Conservation (phyloP, 2,329 filamentous ascomycete genomes). For the Verticillium zaregamsianum region DNA sequence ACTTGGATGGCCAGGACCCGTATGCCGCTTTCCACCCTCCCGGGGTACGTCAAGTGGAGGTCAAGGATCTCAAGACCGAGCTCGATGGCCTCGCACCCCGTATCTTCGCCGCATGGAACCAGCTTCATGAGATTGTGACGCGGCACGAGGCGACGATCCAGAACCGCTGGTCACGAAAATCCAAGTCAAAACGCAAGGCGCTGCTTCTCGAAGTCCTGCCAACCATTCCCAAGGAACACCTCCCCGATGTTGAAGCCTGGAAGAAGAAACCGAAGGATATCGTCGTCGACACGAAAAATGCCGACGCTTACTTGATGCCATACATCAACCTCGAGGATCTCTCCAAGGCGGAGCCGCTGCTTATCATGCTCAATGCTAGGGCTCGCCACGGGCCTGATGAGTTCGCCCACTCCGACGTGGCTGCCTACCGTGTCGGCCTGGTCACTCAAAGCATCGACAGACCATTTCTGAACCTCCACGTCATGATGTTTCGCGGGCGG, state of each 20-base stretch:
- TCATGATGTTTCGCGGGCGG: slow-evolving; percentile 29
- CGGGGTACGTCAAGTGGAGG: neutral
- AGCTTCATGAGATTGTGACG: slow-evolving; percentile 36
- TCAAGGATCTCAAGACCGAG: neutral
- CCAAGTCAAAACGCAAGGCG: slow-evolving; percentile 35
- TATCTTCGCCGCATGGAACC: slow-evolving; percentile 30
- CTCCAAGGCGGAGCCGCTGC: slow-evolving; percentile 33
- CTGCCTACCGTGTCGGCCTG: slow-evolving; percentile 23
- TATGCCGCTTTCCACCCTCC: neutral
- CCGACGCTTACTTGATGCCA: slow-evolving; percentile 44
- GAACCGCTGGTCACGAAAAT: slow-evolving; percentile 53
- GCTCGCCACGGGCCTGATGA: slow-evolving; percentile 38
- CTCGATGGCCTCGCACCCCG: neutral
- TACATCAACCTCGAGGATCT: slow-evolving; percentile 57
- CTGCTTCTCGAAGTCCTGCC: slow-evolving; percentile 46
- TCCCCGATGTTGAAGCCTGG: slow-evolving; percentile 43
- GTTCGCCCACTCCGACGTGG: slow-evolving; percentile 44
- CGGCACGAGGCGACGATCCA: slow-evolving; percentile 47
- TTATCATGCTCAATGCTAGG: slow-evolving; percentile 48
- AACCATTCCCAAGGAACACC: slow-evolving; percentile 42
- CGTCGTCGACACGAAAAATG: neutral
- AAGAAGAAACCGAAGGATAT: neutral
- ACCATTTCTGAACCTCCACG: slow-evolving; percentile 23
- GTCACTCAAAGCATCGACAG: slow-evolving; percentile 18
- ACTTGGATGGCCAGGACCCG: neutral